Conservation (phyloP, 1,284 basidiomycete species). For the Gomphus bonarii region DNA sequence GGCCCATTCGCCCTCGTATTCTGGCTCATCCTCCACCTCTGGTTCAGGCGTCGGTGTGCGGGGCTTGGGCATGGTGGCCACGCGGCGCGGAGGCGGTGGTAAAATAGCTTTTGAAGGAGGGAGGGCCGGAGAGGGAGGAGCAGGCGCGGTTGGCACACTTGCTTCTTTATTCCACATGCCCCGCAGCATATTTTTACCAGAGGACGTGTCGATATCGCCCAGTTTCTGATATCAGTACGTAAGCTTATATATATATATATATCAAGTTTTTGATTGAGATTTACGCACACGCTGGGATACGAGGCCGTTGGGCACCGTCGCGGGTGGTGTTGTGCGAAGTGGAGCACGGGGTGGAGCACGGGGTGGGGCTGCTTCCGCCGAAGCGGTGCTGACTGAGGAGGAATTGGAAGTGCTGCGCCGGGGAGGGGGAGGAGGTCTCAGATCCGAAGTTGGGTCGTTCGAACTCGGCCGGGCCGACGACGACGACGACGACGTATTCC, state of each 20-base stretch:
- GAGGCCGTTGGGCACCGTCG: neutral
- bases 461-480: neutral
- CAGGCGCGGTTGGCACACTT: constrained; percentile 24
- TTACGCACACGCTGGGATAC: neutral
- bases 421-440: constrained; percentile 1
- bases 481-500: neutral
- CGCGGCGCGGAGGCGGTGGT: constrained; percentile 49
- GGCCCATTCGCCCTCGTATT: constrained; percentile 56
- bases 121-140: constrained; percentile 46
- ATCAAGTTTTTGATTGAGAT: no score
- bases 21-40: constrained; percentile 19
- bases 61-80: constrained; percentile 22
- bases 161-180: neutral
- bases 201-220: neutral
- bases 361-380: neutral
- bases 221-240: neutral
- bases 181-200: neutral
- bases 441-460: neutral
- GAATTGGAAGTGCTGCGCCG: constrained; percentile 10
- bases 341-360: neutral
- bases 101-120: constrained; percentile 24
- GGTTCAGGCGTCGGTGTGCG: constrained; percentile 17
- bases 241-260: no score
- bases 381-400: neutral
- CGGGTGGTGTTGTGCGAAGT: constrained; percentile 3